Percentiles rank a stretch among this genome's conserved stretches.
phyloP scores from a whole-genome alignment of 129 eudicot species.

The Flaveria brownii region DNA sequence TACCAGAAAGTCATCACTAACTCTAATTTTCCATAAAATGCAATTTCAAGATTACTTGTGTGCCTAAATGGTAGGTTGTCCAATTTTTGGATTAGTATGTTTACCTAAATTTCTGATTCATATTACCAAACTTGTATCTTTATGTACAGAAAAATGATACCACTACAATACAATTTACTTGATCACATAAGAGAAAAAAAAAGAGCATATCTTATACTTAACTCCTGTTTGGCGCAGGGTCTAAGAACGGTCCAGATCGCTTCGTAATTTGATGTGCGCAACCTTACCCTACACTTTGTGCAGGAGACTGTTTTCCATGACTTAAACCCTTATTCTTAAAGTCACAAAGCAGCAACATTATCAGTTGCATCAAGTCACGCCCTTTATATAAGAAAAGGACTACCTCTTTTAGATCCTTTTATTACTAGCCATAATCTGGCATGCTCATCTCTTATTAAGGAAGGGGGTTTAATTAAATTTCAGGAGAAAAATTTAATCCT shows the following conservation, averaged over 20 bases:
- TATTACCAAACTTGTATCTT: constrained; percentile 8
- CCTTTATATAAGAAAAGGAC: not conserved
- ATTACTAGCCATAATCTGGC: not conserved
- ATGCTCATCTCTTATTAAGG: not conserved
- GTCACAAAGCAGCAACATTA: no score
- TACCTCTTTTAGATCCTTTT: not conserved
- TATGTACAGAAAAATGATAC: constrained; percentile 2
- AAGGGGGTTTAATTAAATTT: not conserved
- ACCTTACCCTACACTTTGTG: no score
- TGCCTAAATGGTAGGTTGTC: constrained; percentile 10
- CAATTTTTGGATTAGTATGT: constrained; percentile 15
- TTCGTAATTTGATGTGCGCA: no score
- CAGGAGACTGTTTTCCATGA: no score
- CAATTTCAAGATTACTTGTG: constrained; percentile 17
- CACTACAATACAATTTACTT: not conserved
- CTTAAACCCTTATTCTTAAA: no score
- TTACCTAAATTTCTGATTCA: constrained; percentile 20
- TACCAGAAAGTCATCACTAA: not conserved
- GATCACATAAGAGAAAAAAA: not conserved
- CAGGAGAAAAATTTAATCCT: constrained; percentile 46
- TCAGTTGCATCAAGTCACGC: no score
- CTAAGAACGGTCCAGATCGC: no score
- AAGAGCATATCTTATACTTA: no score
- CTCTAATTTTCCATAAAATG: constrained; percentile 16
- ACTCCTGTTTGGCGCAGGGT: no score